Evolutionary conservation across 1,139 yeast species (phyloP), one percentile per base, ranked within the genome.

Genomic region (Yamadazyma buinensis): DNA sequence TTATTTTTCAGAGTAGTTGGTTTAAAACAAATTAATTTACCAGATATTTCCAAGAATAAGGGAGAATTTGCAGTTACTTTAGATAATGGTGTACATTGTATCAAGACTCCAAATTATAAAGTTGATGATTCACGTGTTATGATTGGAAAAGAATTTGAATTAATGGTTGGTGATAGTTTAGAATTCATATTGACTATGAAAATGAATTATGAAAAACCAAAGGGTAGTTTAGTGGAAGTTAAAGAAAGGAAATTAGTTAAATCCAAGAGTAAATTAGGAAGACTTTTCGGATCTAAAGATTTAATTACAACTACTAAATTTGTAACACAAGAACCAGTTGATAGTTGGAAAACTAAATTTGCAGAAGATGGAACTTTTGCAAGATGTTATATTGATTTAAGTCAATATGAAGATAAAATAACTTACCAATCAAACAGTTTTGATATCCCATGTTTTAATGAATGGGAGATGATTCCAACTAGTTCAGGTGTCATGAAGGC

Each of bases 351-450:
- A 23, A 55, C 61, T 29, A 64, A 73, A 38, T 68, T 84, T 43
- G 95, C 95, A 2, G 68, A 67, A 33, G 97, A 90, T 59, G 97
- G 97, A 1, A 84, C 95, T 9, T 87, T 85, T 64, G 95, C 86
- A 2, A 72, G 90, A 46, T 75, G 86, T 40, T 78, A 80, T 46
- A 65, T 90, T 37, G 75, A 74, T 32, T 74, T 88, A 44, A 71
- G 74, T 28, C 79, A 78, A 42, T 75, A 75, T 47, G 80, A 79
- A 48, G 59, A 65, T 18, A 68, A 67, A 28, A 64, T 82, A 22
- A 74, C 72, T 14, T 84, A 85, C 19, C 60, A 62, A 34, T 67
- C 78, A 0, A 63, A 66, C 29, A 66, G 66, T 33, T 73, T 77
- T 49, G 72, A 72, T 35, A 57, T 86, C 38, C 75, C 79, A 12